phyloP scores from a whole-genome alignment of 2,329 filamentous ascomycete species.

The Claviceps sp. region DNA sequence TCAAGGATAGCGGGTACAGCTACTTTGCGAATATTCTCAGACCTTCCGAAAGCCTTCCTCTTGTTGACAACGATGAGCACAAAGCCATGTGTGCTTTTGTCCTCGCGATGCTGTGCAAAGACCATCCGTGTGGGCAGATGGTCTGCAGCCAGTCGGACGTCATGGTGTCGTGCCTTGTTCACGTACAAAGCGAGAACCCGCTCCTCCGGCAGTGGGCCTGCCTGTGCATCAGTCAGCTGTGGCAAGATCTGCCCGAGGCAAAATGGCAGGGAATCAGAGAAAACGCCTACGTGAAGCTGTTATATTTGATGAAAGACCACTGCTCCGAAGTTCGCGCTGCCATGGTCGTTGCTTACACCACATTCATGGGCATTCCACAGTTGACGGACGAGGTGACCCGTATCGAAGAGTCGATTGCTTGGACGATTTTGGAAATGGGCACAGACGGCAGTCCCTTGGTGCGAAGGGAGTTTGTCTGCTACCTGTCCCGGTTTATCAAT shows the following conservation, averaged over 20 bases:
- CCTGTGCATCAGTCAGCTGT: slow-evolving; percentile 87
- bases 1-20: slow-evolving; percentile 94
- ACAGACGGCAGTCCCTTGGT: slow-evolving; percentile 92
- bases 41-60: slow-evolving; percentile 67
- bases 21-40: slow-evolving; percentile 93
- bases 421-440: slow-evolving; percentile 79
- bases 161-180: slow-evolving; percentile 73
- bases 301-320: slow-evolving; percentile 67
- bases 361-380: slow-evolving; percentile 86
- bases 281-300: slow-evolving; percentile 69
- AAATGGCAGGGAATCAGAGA: slow-evolving; percentile 94
- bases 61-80: slow-evolving; percentile 83
- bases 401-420: slow-evolving; percentile 82
- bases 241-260: slow-evolving; percentile 79
- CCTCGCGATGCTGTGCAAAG: slow-evolving; percentile 91
- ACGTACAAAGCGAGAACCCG: slow-evolving; percentile 72
- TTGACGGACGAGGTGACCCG: slow-evolving; percentile 81
- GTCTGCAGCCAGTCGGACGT: slow-evolving; percentile 86
- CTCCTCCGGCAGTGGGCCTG: slow-evolving; percentile 91
- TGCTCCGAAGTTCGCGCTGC: slow-evolving; percentile 88
- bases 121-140: slow-evolving; percentile 80
- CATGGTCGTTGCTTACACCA: slow-evolving; percentile 86
- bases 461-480: slow-evolving; percentile 82
- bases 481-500: slow-evolving; percentile 81
- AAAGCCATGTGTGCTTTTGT: slow-evolving; percentile 99